A percentile compares a stretch with the other conserved stretches of the same genome.
Evolutionary conservation across 345 rosid genomes (phyloP).

Genomic region (Durio zibethinus): DNA sequence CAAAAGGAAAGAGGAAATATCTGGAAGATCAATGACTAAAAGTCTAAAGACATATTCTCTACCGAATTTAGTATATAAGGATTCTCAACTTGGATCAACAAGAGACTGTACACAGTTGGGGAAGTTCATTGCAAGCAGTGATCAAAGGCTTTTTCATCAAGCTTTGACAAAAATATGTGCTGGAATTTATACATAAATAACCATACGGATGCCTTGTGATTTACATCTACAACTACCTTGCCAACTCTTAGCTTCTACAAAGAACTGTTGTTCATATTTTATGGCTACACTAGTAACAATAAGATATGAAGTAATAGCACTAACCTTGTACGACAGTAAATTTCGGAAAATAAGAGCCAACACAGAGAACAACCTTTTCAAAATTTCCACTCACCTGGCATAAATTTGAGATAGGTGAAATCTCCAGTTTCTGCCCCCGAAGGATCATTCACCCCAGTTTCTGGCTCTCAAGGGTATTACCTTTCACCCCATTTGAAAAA

Average conservation of each 20-base stretch:
- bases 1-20: neutral
- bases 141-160: neutral
- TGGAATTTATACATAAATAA: neutral
- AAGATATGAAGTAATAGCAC: neutral
- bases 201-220: neutral
- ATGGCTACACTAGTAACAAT: neutral
- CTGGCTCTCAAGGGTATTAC: neutral
- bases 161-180: neutral
- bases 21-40: neutral
- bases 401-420: neutral
- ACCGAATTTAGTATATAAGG: neutral
- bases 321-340: neutral
- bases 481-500: neutral
- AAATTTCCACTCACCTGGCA: neutral
- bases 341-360: neutral
- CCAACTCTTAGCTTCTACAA: neutral
- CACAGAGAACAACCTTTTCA: neutral
- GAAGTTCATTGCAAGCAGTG: neutral
- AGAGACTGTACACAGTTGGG: neutral
- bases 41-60: neutral
- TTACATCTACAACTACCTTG: neutral
- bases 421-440: neutral
- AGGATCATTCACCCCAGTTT: neutral
- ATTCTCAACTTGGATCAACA: neutral
- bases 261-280: neutral